These are phyloP conservation scores for Trichophyton verrucosum DNA, from an alignment of 2,329 filamentous ascomycete species.

Conservation along the genomic window DNA sequence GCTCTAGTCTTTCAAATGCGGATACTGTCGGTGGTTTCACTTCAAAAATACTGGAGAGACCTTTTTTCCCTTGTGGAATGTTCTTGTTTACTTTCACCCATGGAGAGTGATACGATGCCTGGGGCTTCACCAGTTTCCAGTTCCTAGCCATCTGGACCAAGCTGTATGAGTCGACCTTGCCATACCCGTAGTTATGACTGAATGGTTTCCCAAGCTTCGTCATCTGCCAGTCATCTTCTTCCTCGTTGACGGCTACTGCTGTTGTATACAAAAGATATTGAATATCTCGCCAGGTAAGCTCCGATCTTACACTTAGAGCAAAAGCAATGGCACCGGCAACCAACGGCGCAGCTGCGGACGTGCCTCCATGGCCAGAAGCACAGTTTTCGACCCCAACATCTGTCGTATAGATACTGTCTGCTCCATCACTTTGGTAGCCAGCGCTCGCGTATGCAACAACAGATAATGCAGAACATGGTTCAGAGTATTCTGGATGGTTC, in stretches of 20 bases:
- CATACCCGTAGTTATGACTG: constrained; percentile 90
- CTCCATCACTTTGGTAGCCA: too few relatives aligned
- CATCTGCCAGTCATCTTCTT: constrained; percentile 65
- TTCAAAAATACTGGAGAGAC: constrained; percentile 66
- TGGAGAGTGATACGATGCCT: constrained; percentile 86
- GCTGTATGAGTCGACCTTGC: constrained; percentile 79
- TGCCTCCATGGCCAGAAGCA: too few relatives aligned
- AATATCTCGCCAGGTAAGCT: constrained; percentile 84
- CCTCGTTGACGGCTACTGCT: constrained; percentile 64
- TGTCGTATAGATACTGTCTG: too few relatives aligned
- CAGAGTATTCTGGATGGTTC: constrained; percentile 78
- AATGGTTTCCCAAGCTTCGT: constrained; percentile 73
- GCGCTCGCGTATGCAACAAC: too few relatives aligned
- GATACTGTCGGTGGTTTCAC: constrained; percentile 71
- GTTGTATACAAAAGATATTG: constrained; percentile 83
- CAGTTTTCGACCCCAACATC: too few relatives aligned
- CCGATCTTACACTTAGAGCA: constrained; percentile 69
- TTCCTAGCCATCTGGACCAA: constrained; percentile 75
- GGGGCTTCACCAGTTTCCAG: constrained; percentile 82
- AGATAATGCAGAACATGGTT: too few relatives aligned
- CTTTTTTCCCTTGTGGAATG: constrained; percentile 74
- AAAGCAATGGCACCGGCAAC: constrained; percentile 87
- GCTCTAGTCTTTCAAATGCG: constrained; percentile 75
- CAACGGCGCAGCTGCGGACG: constrained; percentile 79
- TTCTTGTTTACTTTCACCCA: constrained; percentile 80